Evolutionary conservation across 768 basidiomycete genomes (phyloP).

Genomic region (Kwoniella dendrophila): DNA sequence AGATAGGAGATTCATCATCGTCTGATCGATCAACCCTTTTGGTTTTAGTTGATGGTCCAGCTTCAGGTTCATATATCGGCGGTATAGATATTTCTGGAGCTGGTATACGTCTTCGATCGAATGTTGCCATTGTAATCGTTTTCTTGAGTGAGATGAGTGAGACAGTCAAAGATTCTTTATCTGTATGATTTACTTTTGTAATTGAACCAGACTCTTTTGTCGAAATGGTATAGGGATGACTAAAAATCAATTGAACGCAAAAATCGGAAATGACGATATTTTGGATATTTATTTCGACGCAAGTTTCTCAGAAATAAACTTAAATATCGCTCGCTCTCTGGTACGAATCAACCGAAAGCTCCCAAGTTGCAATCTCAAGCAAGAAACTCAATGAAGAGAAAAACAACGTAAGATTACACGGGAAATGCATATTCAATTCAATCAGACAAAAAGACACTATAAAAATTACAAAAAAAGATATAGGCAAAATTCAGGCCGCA

Average conservation of each 20-base stretch:
- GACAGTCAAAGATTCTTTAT: too few relatives aligned
- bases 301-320: not conserved
- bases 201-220: not conserved
- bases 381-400: not conserved
- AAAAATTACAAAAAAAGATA: slow-evolving; percentile 11
- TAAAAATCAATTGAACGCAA: not conserved
- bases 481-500: slow-evolving; percentile 49
- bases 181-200: too few relatives aligned
- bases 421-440: not conserved
- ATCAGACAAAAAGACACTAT: not conserved
- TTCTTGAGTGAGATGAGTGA: slow-evolving; percentile 4
- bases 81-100: slow-evolving; percentile 82
- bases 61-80: slow-evolving; percentile 62
- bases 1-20: slow-evolving; percentile 79
- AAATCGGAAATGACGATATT: slow-evolving; percentile 5
- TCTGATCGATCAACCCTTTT: slow-evolving; percentile 60
- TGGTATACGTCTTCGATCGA: slow-evolving; percentile 85
- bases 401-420: not conserved
- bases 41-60: slow-evolving; percentile 21
- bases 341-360: not conserved
- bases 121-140: slow-evolving; percentile 28
- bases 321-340: not conserved
- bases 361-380: not conserved
- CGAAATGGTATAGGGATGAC: not conserved
- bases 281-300: not conserved